These are phyloP conservation scores for Phytophthora aleatoria DNA, from an alignment of 352 stramenopile species.

Conservation along the genomic window DNA sequence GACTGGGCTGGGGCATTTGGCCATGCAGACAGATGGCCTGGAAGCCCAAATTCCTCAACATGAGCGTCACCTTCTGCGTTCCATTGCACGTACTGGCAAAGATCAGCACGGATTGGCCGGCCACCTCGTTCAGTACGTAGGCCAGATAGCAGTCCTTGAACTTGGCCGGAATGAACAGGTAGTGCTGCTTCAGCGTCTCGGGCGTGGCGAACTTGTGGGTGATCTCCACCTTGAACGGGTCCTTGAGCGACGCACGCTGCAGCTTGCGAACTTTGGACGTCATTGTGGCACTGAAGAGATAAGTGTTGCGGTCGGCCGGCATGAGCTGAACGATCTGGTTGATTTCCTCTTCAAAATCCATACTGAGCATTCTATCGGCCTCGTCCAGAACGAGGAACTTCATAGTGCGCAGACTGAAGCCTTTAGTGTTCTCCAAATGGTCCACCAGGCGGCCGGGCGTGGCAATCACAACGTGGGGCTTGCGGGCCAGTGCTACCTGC, in stretches of 20 bases:
- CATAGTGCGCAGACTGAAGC: constrained; percentile 91
- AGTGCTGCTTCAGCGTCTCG: constrained; percentile 98
- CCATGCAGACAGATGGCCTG: constrained; percentile 98
- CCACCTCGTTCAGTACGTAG: constrained; percentile 98
- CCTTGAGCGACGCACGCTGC: constrained; percentile 95
- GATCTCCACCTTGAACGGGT: constrained; percentile 98
- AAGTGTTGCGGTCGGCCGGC: constrained; percentile 93
- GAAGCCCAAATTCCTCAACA: constrained; percentile 98
- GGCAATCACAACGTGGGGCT: constrained; percentile 96
- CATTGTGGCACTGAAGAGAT: constrained; percentile 99
- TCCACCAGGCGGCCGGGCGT: constrained; percentile 94
- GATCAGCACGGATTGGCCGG: constrained; percentile 96
- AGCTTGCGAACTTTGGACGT: constrained; percentile 99
- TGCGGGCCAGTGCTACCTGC: constrained; percentile 96
- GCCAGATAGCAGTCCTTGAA: constrained; percentile 99
- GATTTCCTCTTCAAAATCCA: constrained; percentile 99
- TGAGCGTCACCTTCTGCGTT: constrained; percentile 95
- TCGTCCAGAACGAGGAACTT: constrained; percentile 95
- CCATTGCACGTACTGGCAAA: constrained; percentile 99
- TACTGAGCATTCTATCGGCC: constrained; percentile 95
- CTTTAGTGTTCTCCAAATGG: constrained; percentile 97
- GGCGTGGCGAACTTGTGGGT: constrained; percentile 98
- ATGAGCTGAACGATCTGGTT: constrained; percentile 98
- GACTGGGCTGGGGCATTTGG: constrained; percentile 98
- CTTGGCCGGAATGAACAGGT: constrained; percentile 99